Evolutionary conservation across 2,329 filamentous ascomycete genomes (phyloP), one percentile per base, ranked within the genome.

Genomic region (Aspergillus amoenus): DNA sequence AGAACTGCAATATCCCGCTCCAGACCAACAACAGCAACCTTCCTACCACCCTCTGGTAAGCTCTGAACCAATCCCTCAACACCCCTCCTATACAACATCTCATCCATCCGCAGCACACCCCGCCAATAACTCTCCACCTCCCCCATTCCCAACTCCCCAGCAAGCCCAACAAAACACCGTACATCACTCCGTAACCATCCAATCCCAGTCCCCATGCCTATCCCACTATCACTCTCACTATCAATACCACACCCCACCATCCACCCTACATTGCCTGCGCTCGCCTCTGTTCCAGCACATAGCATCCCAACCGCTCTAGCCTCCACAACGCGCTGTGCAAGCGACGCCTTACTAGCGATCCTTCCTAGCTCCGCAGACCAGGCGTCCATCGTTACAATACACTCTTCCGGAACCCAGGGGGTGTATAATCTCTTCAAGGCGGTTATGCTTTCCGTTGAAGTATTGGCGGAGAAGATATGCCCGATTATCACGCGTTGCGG

Each of bases 341-440:
- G 46, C 7, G 61, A 39, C 3, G 62, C 62, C 17, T 58, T 60
- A 1, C 55, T 53, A 0, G 54, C 57, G 2, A 65, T 54, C n/a
- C 59, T 58, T 11, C 60, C 59, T 1, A 65, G 45, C 21, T 65
- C 63, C 0, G 60, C 52, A 0, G 62, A 64, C 58, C 59, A 65
- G 13, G 63, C 63, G 32, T 65, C 63, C 63, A 65, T 65, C 22
- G 63, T 64, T 24, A 65, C 51, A 11, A 65, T 60, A 12, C 56
- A 56, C 8, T 65, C 61, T 9, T 63, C 58, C 0, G 61, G 43
- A 3, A 65, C 43, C 52, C 59, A 66, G 0, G 64, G 42, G 4
- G 47, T 56, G 34, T 66, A 66, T 4, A 66, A 44, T 7, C 51
- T 48, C 37, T 60, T 64, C 18, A 66, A 27, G 2, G 62, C 62